phyloP scores from a whole-genome alignment of 257 asterid species.

The Oldenlandia corymbosa region DNA sequence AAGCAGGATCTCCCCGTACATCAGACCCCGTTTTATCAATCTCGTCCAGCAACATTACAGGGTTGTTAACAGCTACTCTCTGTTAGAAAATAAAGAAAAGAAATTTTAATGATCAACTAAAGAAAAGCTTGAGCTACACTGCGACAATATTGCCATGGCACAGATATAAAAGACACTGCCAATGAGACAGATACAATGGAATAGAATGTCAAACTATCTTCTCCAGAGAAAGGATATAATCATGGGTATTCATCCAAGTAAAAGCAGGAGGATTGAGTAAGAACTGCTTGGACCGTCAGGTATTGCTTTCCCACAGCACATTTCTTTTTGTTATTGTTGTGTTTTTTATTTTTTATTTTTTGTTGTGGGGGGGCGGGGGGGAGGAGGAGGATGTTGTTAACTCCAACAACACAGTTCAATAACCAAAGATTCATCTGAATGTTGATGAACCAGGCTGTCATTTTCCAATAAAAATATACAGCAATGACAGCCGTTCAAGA shows the following conservation, averaged over 20 bases:
- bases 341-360: too few species aligned
- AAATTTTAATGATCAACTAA: slow-evolving; percentile 7
- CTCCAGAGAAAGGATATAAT: neutral
- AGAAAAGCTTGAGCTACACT: neutral
- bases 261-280: neutral
- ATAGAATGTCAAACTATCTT: neutral
- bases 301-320: neutral
- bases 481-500: neutral
- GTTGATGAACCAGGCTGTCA: neutral
- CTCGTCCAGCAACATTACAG: slow-evolving; percentile 98
- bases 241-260: neutral
- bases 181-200: neutral
- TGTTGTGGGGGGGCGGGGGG: too few species aligned
- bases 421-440: neutral
- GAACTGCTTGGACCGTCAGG: neutral
- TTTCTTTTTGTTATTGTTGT: too few species aligned
- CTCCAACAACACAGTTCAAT: too few species aligned
- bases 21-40: slow-evolving; percentile 98
- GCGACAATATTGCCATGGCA: neutral
- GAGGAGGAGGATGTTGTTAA: too few species aligned
- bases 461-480: neutral
- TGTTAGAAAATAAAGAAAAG: slow-evolving; percentile 27
- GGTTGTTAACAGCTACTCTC: slow-evolving; percentile 95
- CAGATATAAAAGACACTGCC: neutral
- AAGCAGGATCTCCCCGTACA: slow-evolving; percentile 98